Evolutionary conservation across 176 grass and related monocot species (phyloP).

Genomic region (Calamus simplicifolius): DNA sequence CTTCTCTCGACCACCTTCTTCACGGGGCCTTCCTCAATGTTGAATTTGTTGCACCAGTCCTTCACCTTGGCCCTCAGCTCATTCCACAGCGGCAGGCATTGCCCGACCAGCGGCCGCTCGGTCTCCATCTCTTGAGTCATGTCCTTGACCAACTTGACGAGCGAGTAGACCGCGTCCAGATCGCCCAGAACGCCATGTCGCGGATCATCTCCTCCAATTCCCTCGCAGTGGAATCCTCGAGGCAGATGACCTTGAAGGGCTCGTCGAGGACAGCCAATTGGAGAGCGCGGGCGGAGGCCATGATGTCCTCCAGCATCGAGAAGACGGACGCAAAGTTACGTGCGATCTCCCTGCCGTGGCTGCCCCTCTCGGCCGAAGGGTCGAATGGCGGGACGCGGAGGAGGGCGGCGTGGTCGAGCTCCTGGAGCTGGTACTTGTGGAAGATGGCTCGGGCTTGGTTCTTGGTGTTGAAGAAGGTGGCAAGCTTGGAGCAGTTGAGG

Average conservation of each 20-base stretch:
- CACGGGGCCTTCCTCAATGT: slow-evolving; percentile 33
- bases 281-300: slow-evolving; percentile 42
- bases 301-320: slow-evolving; percentile 59
- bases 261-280: slow-evolving; percentile 61
- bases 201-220: slow-evolving; percentile 54
- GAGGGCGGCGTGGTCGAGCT: slow-evolving; percentile 41
- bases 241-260: slow-evolving; percentile 50
- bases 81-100: slow-evolving; percentile 80
- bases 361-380: too few relatives aligned
- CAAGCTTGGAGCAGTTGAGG: slow-evolving; percentile 46
- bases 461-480: slow-evolving; percentile 52
- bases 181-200: slow-evolving; percentile 50
- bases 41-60: slow-evolving; percentile 64
- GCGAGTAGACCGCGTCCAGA: slow-evolving; percentile 45
- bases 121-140: slow-evolving; percentile 54
- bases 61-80: slow-evolving; percentile 58
- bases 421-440: slow-evolving; percentile 53
- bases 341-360: neutral
- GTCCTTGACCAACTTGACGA: slow-evolving; percentile 50
- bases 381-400: slow-evolving; percentile 22
- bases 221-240: slow-evolving; percentile 42
- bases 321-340: slow-evolving; percentile 15
- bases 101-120: slow-evolving; percentile 62
- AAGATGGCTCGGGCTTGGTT: slow-evolving; percentile 41
- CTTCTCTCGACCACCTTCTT: slow-evolving; percentile 57